A percentile compares a stretch with the other conserved stretches of the same genome.
phyloP scores from a whole-genome alignment of 2,329 filamentous ascomycete genomes.

The Pleurostoma richardsiae region DNA sequence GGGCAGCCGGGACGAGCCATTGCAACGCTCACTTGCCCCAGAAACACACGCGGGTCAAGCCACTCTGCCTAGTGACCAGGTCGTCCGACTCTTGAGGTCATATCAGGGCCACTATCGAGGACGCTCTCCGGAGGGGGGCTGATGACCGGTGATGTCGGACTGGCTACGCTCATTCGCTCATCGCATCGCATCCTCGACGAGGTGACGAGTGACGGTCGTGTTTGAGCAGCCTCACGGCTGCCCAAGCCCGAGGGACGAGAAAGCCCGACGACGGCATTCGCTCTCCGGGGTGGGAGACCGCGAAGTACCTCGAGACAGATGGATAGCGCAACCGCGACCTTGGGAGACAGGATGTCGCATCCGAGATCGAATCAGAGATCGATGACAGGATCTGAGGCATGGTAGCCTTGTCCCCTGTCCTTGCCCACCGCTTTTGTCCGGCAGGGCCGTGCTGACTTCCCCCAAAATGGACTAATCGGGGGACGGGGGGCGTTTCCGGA shows the following conservation, averaged over 20 bases:
- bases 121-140: too few relatives aligned
- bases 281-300: neutral
- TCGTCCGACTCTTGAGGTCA: neutral
- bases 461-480: neutral
- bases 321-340: neutral
- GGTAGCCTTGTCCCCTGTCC: constrained; percentile 3
- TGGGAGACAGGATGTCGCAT: constrained; percentile 8
- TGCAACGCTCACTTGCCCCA: neutral
- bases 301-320: neutral
- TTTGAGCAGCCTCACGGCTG: too few relatives aligned
- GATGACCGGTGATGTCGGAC: too few relatives aligned
- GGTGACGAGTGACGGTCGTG: too few relatives aligned
- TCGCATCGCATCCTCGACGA: too few relatives aligned
- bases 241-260: too few relatives aligned
- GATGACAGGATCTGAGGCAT: constrained; percentile 11
- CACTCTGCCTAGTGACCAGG: neutral
- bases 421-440: constrained; percentile 1
- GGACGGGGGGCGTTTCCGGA: neutral
- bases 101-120: too few relatives aligned
- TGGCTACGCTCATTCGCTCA: too few relatives aligned
- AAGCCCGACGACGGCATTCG: too few relatives aligned
- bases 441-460: constrained; percentile 4
- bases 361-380: constrained; percentile 20
- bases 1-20: neutral
- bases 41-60: neutral